Evolutionary conservation across 2,329 filamentous ascomycete species (phyloP), one percentile per base, ranked within the genome.

Genomic region (Ceratocystis papillata): DNA sequence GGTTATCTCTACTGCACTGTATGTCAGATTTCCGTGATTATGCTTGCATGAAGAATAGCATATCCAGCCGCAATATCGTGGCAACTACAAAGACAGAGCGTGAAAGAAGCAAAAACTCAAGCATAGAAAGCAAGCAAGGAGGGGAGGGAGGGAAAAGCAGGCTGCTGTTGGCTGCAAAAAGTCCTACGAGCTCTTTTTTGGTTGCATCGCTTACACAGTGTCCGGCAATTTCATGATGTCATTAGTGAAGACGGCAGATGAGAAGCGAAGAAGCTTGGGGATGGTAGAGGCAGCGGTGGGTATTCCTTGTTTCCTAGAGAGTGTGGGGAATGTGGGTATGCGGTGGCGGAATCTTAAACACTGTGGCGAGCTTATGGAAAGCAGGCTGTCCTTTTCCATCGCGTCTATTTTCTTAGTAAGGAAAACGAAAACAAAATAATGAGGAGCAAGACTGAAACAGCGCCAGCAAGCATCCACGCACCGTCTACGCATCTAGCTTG

Each of bases 201-300:
- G 17, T 20, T 50, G 48, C 48, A 53, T 53, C 37, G 48, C 48
- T 53, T 53, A 53, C 48, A 53, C 48, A 53, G 48, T 53, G 48
- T 15, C 48, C 46, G 10, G 20, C 7, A n/a, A 22, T 2, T 8
- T n/a, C 20, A 53, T 53, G 48, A 53, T 53, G 48, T 50, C 48
- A 50, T 53, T 41, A 25, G 22, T 25, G 20, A 53, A 28, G 48
- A 17, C 48, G 25, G 25, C 25, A 53, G 37, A 41, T 41, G 37
- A 5, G 10, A 41, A 41, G 10, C 37, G 37, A 41, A 41, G 48
- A 53, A 28, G 12, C 48, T 25, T 25, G 20, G 22, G 48, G 10
- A 28, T 53, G 48, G 22, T 28, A 15, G 22, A 53, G 48, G 22
- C 48, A 53, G 15, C 8, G 7, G 10, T 20, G 37, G 37, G 37